Evolutionary conservation across 1,284 basidiomycete genomes (phyloP).

Genomic region (Leccinum proliferum): DNA sequence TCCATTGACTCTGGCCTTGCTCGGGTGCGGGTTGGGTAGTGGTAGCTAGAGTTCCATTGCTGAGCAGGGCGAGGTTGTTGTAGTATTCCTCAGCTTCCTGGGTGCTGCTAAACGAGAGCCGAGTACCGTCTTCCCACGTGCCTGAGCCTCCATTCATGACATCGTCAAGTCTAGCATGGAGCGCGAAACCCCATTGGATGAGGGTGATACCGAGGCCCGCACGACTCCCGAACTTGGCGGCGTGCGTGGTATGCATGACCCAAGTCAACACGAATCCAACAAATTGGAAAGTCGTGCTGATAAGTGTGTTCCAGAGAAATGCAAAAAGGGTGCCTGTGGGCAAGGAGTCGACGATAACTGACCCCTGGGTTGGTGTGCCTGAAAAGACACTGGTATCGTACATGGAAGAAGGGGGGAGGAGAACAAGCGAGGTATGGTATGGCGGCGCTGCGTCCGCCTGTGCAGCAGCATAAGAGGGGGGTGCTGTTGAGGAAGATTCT

Average conservation of each 20-base stretch:
- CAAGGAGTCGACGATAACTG: constrained; percentile 71
- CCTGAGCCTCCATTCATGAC: constrained; percentile 25
- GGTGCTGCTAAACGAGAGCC: constrained; percentile 36
- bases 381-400: constrained; percentile 33
- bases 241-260: constrained; percentile 92
- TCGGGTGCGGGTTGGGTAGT: constrained; percentile 10
- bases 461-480: constrained; percentile 87
- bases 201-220: constrained; percentile 94
- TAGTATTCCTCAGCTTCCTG: constrained; percentile 47
- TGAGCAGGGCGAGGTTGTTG: constrained; percentile 14
- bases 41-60: constrained; percentile 12
- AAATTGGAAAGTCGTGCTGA: constrained; percentile 96
- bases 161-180: constrained; percentile 46
- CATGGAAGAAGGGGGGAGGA: constrained; percentile 59
- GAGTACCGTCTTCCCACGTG: constrained; percentile 22
- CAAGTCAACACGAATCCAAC: constrained; percentile 95
- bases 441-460: constrained; percentile 94
- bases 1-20: constrained; percentile 15
- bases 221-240: constrained; percentile 90
- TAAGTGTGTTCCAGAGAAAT: constrained; percentile 90
- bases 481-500: constrained; percentile 74
- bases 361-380: constrained; percentile 40
- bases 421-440: constrained; percentile 97
- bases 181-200: constrained; percentile 91
- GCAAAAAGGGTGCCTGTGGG: constrained; percentile 80